phyloP scores from a whole-genome alignment of 2,329 filamentous ascomycete species.

The Colletotrichum tropicicola region DNA sequence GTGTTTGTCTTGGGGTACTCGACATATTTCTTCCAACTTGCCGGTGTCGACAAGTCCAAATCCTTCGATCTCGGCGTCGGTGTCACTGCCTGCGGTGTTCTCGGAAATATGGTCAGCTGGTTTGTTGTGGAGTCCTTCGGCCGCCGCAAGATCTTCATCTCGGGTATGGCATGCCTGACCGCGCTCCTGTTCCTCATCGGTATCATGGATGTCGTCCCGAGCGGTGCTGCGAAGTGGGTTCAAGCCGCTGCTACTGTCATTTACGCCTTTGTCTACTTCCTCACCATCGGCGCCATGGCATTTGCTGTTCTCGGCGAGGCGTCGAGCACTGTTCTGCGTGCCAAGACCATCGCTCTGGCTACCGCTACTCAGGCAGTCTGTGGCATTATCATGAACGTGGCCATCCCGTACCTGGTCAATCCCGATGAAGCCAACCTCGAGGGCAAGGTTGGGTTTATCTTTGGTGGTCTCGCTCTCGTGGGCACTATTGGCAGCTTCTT shows the following conservation, averaged over 20 bases:
- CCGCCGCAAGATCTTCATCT: slow-evolving; percentile 51
- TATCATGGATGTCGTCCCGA: slow-evolving; percentile 53
- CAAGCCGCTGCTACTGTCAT: slow-evolving; percentile 58
- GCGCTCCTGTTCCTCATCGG: slow-evolving; percentile 52
- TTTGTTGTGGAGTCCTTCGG: slow-evolving; percentile 50
- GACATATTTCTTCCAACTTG: slow-evolving; percentile 60
- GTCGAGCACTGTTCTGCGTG: slow-evolving; percentile 53
- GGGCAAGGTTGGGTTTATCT: slow-evolving; percentile 41
- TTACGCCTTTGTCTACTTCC: slow-evolving; percentile 45
- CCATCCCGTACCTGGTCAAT: slow-evolving; percentile 38
- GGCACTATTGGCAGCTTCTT: slow-evolving; percentile 34
- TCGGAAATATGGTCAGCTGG: slow-evolving; percentile 51
- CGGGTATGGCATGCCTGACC: slow-evolving; percentile 48
- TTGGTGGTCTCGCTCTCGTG: slow-evolving; percentile 26
- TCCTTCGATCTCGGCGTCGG: slow-evolving; percentile 51
- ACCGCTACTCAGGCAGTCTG: slow-evolving; percentile 50
- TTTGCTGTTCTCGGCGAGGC: slow-evolving; percentile 64
- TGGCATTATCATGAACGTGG: slow-evolving; percentile 41
- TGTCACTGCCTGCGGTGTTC: slow-evolving; percentile 47
- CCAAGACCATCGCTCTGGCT: slow-evolving; percentile 53
- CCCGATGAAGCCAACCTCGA: slow-evolving; percentile 40
- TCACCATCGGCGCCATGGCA: slow-evolving; percentile 42
- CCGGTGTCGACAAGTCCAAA: slow-evolving; percentile 46
- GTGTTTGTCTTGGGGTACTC: slow-evolving; percentile 60
- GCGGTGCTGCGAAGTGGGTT: slow-evolving; percentile 50